Conservation (phyloP, 306 rosid species). For the Leucaena leucocephala region DNA sequence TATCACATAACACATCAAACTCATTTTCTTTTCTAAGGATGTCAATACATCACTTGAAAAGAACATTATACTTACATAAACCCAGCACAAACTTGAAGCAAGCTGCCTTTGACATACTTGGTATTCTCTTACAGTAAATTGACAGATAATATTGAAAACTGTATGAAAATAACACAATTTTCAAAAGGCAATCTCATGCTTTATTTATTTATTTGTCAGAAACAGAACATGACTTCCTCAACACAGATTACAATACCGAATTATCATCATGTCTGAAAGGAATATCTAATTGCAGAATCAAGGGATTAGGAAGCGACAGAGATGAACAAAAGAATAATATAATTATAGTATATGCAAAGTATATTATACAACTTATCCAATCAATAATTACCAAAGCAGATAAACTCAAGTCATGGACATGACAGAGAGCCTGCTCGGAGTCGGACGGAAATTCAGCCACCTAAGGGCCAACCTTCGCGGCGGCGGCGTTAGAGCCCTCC, state of each 20-base stretch:
- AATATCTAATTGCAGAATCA: neutral
- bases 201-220: neutral
- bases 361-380: constrained; percentile 4
- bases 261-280: neutral
- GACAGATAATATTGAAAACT: neutral
- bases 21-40: neutral
- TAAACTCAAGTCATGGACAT: constrained; percentile 53
- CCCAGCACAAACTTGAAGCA: neutral
- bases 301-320: neutral
- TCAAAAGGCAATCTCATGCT: neutral
- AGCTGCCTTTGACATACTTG: neutral
- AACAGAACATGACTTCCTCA: neutral
- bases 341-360: neutral
- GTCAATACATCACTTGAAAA: too few species aligned
- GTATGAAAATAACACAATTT: neutral
- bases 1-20: neutral
- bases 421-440: constrained; percentile 66
- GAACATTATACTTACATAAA: neutral
- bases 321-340: neutral
- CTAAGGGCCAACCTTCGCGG: constrained; percentile 48
- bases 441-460: constrained; percentile 64
- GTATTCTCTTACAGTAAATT: neutral
- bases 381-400: neutral
- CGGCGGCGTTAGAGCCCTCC: constrained; percentile 55
- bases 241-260: neutral